Evolutionary conservation across 2,329 filamentous ascomycete genomes (phyloP).

Genomic region (Cordyceps tenuipes): DNA sequence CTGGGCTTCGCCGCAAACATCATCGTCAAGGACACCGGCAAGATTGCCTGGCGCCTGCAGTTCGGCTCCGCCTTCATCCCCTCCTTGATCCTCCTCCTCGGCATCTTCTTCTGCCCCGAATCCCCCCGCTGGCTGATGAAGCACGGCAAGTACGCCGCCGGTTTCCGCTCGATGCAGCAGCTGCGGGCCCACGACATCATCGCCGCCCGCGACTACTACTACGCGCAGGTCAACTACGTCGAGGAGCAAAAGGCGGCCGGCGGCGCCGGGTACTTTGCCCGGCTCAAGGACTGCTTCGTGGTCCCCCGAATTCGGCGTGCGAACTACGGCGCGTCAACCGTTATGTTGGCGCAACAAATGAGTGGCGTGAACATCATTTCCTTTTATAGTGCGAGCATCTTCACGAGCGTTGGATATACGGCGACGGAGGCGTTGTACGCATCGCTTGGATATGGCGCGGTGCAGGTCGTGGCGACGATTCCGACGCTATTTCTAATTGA

Average conservation of each 20-base stretch:
- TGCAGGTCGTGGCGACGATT: conserved; percentile 34
- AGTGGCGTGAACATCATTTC: conserved; percentile 47
- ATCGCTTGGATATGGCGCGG: conserved; percentile 36
- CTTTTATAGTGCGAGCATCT: conserved; percentile 55
- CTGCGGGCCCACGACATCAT: conserved; percentile 46
- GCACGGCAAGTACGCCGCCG: conserved; percentile 48
- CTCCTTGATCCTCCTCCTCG: conserved; percentile 41
- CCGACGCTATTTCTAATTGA: conserved; percentile 24
- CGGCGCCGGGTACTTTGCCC: conserved; percentile 23
- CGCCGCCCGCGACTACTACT: conserved; percentile 49
- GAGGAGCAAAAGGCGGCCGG: conserved; percentile 22
- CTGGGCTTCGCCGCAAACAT: conserved; percentile 45
- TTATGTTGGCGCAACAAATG: conserved; percentile 70
- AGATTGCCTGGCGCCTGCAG: conserved; percentile 53
- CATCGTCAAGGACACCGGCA: conserved; percentile 43
- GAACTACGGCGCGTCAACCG: conserved; percentile 64
- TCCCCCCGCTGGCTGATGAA: conserved; percentile 58
- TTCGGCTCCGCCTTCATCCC: conserved; percentile 50
- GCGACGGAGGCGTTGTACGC: conserved; percentile 39
- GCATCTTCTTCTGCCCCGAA: conserved; percentile 58
- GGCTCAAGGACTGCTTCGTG: conserved; percentile 49
- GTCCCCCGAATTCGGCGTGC: conserved; percentile 61
- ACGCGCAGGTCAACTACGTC: conserved; percentile 30
- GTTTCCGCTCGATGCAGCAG: conserved; percentile 42
- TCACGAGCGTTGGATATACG: conserved; percentile 44